Conservation (phyloP, 352 stramenopile species). For the Phytophthora chlamydospora region DNA sequence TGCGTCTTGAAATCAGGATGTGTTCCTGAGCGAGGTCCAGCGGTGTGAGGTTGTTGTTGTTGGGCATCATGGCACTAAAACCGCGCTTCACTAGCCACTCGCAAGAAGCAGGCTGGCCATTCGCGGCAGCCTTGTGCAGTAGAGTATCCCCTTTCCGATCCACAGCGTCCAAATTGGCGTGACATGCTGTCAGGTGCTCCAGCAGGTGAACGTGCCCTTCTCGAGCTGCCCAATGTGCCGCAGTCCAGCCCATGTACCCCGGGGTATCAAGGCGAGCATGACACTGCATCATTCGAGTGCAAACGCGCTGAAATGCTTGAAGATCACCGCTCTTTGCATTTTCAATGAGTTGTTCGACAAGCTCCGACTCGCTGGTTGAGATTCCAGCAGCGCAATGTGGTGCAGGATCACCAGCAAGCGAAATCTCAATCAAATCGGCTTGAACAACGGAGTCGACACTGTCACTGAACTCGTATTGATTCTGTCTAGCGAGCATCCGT, state of each 20-base stretch:
- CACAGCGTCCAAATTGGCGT: slow-evolving; percentile 67
- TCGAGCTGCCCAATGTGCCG: slow-evolving; percentile 75
- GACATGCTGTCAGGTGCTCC: slow-evolving; percentile 52
- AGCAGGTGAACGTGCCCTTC: slow-evolving; percentile 70
- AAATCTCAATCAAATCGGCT: slow-evolving; percentile 69
- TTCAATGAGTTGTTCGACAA: slow-evolving; percentile 71
- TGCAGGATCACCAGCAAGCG: slow-evolving; percentile 32
- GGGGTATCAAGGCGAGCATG: slow-evolving; percentile 57
- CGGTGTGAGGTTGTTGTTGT: slow-evolving; percentile 71
- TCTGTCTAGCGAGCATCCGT: slow-evolving; percentile 18
- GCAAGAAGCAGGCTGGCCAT: slow-evolving; percentile 64
- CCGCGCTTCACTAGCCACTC: slow-evolving; percentile 71
- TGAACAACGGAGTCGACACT: slow-evolving; percentile 24
- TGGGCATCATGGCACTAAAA: slow-evolving; percentile 66
- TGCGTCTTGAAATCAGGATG: slow-evolving; percentile 37
- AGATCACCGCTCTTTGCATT: slow-evolving; percentile 67
- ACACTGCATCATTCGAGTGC: slow-evolving; percentile 40
- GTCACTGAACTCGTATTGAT: slow-evolving; percentile 26
- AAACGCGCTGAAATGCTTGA: slow-evolving; percentile 50
- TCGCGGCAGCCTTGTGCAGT: slow-evolving; percentile 80
- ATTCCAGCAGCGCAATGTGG: slow-evolving; percentile 2
- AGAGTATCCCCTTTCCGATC: slow-evolving; percentile 75
- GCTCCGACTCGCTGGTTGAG: slow-evolving; percentile 39
- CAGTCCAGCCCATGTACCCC: slow-evolving; percentile 79
- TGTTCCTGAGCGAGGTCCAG: slow-evolving; percentile 68